Evolutionary conservation across 176 grass and related monocot genomes (phyloP), one percentile per base, ranked within the genome.

Genomic region (Elaeis guineensis): DNA sequence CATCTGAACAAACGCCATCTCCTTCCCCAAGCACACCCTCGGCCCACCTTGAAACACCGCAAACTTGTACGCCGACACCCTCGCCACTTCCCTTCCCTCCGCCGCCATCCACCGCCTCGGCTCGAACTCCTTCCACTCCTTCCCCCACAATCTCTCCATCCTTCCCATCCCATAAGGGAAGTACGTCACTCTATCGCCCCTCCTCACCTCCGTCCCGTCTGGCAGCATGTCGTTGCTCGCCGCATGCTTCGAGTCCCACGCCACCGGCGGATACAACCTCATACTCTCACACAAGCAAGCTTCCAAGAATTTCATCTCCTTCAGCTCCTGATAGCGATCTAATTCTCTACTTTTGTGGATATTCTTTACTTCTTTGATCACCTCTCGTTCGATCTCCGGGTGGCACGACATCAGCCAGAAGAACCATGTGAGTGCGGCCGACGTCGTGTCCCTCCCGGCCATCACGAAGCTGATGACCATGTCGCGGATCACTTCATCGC

Each of bases 401-500:
- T 96, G 83, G 63, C 79, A 68, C 67, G 70, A 82, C 2, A 91
- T 55, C 39, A 86, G 82, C 85, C 85, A 96, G 78, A 96, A 96
- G 75, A 96, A 85, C 92, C 92, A 96, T 0, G 92, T 96, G 17
- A 96, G 78, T 6, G 92, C 92, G 0, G 92, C 85, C 15, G 92
- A 80, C 0, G 92, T 96, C 9, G 92, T 91, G 81, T 96, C 92
- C 15, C 87, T 59, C 2, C 83, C 92, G 2, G 92, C 92, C 80
- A 96, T 79, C 55, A 96, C 76, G 65, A 96, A 96, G 69, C 92
- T 96, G 62, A 96, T 88, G 16, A 79, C 92, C 92, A 96, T 96
- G 67, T 96, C 92, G 0, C 92, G 80, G 63, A 90, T 86, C 12
- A 66, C 80, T 69, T 91, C 83, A 60, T 90, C 87, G 0, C 73